phyloP scores from a whole-genome alignment of 2,329 filamentous ascomycete genomes.

The Stenocarpella maydis region DNA sequence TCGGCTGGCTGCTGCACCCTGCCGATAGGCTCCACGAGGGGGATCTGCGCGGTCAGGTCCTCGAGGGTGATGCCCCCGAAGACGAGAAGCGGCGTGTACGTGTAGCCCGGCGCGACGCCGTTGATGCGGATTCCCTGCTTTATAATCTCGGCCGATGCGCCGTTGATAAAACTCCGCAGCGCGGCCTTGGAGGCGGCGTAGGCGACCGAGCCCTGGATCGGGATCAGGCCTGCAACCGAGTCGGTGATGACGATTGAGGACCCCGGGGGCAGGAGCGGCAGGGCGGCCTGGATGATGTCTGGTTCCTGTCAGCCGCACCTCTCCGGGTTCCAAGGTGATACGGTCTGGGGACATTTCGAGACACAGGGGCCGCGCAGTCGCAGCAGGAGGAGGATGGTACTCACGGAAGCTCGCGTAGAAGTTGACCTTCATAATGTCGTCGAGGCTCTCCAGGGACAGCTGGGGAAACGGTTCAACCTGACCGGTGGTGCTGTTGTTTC shows the following conservation, averaged over 20 bases:
- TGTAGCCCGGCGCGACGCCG: conserved; percentile 5
- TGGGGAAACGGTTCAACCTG: not conserved
- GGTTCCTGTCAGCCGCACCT: too few species aligned
- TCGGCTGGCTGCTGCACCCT: conserved; percentile 10
- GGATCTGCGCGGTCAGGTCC: not conserved
- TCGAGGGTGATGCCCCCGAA: not conserved
- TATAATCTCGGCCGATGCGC: not conserved
- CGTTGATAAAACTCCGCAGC: not conserved
- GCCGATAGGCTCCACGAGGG: not conserved
- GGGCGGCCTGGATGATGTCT: not conserved
- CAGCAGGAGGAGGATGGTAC: too few species aligned
- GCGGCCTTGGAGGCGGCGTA: not conserved
- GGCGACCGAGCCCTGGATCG: not conserved
- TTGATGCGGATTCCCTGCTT: not conserved
- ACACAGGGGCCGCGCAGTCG: too few species aligned
- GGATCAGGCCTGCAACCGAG: not conserved
- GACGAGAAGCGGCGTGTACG: not conserved
- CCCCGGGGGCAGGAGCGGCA: not conserved
- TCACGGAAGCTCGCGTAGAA: not conserved
- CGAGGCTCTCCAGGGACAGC: not conserved
- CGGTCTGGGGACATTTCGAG: too few species aligned
- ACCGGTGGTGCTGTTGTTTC: not conserved
- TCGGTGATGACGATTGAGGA: conserved; percentile 11
- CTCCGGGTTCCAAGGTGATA: too few species aligned
- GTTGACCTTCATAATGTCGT: conserved; percentile 10